Percentiles rank a stretch among this genome's conserved stretches.
Evolutionary conservation across 306 rosid species (phyloP).

Genomic region (Bauhinia variegata): DNA sequence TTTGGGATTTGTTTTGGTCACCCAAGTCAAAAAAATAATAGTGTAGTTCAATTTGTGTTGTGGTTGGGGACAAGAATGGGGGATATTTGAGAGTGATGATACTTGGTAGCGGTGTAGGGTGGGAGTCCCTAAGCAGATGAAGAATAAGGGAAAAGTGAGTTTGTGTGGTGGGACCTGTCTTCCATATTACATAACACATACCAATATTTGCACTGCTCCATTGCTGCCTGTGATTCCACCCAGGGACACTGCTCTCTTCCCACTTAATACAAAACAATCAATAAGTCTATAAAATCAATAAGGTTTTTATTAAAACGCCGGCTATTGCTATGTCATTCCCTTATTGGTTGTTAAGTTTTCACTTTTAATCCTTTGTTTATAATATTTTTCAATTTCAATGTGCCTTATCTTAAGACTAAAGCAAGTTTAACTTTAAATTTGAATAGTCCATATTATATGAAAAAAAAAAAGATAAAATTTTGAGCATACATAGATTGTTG

Average conservation of each 20-base stretch:
- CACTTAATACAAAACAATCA: too few relatives aligned
- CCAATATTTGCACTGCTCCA: constrained; percentile 58
- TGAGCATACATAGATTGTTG: not conserved
- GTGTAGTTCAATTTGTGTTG: constrained; percentile 5
- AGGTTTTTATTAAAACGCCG: too few relatives aligned
- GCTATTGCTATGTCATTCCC: too few relatives aligned
- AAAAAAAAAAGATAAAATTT: too few relatives aligned
- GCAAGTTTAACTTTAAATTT: too few relatives aligned
- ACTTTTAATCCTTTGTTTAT: too few relatives aligned
- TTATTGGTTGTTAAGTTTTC: too few relatives aligned
- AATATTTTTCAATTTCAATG: too few relatives aligned
- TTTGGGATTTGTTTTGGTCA: constrained; percentile 47
- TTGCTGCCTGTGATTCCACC: constrained; percentile 56
- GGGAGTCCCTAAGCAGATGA: constrained; percentile 49
- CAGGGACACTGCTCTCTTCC: constrained; percentile 29
- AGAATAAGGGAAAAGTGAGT: constrained; percentile 49
- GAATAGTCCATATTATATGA: too few relatives aligned
- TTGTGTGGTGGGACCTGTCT: constrained; percentile 59
- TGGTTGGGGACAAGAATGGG: constrained; percentile 50
- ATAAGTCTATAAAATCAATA: too few relatives aligned
- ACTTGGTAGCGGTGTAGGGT: constrained; percentile 43
- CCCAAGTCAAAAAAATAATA: constrained; percentile 16
- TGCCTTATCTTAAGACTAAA: too few relatives aligned
- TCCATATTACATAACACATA: constrained; percentile 45
- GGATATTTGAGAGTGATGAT: constrained; percentile 56